Conservation (phyloP, 2,329 filamentous ascomycete species). For the Sclerotinia trifoliorum region DNA sequence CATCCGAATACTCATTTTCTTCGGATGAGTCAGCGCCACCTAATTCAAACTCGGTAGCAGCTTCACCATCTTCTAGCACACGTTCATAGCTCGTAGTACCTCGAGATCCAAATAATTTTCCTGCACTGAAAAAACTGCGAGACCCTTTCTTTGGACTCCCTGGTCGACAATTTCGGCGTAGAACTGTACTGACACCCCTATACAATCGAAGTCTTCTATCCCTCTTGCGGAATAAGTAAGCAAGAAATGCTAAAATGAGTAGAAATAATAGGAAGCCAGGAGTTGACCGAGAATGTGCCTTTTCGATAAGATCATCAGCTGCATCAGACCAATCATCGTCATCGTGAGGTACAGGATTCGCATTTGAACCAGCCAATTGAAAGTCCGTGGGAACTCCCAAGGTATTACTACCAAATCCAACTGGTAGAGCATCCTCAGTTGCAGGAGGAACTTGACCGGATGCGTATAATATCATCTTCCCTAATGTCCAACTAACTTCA, state of each 20-base stretch:
- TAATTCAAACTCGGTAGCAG: conserved; percentile 71
- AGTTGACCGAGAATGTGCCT: conserved; percentile 64
- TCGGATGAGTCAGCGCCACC: conserved; percentile 60
- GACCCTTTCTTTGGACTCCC: conserved; percentile 49
- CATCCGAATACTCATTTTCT: conserved; percentile 63
- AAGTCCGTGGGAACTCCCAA: conserved; percentile 68
- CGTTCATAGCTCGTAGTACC: conserved; percentile 68
- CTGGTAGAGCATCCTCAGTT: conserved; percentile 62
- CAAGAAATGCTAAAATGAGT: conserved; percentile 65
- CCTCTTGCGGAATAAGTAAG: conserved; percentile 75
- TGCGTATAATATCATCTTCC: conserved; percentile 94
- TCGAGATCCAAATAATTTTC: conserved; percentile 64
- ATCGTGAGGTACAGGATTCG: conserved; percentile 38
- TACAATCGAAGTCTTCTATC: conserved; percentile 67
- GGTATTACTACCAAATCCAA: conserved; percentile 89
- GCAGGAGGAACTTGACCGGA: conserved; percentile 77
- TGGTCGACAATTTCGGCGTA: conserved; percentile 47
- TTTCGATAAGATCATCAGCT: conserved; percentile 60
- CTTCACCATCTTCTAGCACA: conserved; percentile 78
- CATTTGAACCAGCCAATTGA: conserved; percentile 69
- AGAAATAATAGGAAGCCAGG: conserved; percentile 77
- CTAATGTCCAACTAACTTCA: conserved; percentile 95
- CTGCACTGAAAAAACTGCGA: conserved; percentile 50
- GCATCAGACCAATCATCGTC: conserved; percentile 57
- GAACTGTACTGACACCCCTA: conserved; percentile 49